Evolutionary conservation across 2,329 filamentous ascomycete species (phyloP).

Genomic region (Penicillium olsonii): DNA sequence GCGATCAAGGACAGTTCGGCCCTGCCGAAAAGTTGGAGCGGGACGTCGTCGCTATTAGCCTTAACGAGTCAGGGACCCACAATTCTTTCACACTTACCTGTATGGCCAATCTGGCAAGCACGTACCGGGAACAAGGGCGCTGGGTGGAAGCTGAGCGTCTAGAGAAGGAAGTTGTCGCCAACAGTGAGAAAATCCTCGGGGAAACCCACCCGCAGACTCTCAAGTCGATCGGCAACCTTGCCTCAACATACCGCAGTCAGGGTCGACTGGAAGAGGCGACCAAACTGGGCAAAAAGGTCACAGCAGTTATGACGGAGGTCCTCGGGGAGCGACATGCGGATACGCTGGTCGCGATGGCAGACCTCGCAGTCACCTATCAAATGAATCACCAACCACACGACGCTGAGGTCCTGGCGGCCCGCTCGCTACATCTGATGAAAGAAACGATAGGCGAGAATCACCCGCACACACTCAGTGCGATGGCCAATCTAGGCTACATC

Average conservation of each 20-base stretch:
- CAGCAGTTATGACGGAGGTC: constrained; percentile 3
- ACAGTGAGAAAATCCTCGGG: constrained; percentile 8
- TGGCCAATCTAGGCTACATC: constrained; percentile 14
- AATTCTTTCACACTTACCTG: constrained; percentile 12
- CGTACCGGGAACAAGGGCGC: constrained; percentile 12
- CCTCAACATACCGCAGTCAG: constrained; percentile 12
- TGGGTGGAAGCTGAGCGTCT: constrained; percentile 16
- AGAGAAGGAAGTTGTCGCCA: constrained; percentile 12
- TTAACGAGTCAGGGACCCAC: constrained; percentile 3
- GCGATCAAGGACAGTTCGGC: constrained; percentile 11
- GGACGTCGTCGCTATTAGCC: constrained; percentile 8
- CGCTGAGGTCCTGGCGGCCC: constrained; percentile 1
- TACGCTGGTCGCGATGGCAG: constrained; percentile 9
- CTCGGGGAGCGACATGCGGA: constrained; percentile 13
- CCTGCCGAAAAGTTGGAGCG: constrained; percentile 10
- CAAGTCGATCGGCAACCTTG: constrained; percentile 19
- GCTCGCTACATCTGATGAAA: constrained; percentile 9
- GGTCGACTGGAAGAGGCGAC: constrained; percentile 15
- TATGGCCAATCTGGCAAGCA: constrained; percentile 18
- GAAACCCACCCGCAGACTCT: constrained; percentile 17
- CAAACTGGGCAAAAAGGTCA: constrained; percentile 11
- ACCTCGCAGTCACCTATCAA: constrained; percentile 14
- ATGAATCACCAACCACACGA: constrained; percentile 1
- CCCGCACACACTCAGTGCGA: constrained; percentile 9
- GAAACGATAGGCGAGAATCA: constrained; percentile 11